phyloP scores from a whole-genome alignment of 257 asterid species.

The Thymus mandschuricus region DNA sequence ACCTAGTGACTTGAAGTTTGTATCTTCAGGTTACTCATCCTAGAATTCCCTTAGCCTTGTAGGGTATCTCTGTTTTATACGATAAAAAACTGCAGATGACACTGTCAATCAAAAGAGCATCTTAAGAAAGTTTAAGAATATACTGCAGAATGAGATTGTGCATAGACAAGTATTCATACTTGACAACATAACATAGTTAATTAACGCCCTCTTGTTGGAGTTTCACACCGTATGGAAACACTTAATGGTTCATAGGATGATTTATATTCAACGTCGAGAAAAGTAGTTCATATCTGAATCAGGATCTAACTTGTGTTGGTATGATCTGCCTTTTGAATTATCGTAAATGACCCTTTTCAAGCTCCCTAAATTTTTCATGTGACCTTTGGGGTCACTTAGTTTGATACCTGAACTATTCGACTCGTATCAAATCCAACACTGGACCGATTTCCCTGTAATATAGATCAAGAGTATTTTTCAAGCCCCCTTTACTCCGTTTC shows the following conservation, averaged over 20 bases:
- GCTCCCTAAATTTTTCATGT: neutral
- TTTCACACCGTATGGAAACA: neutral
- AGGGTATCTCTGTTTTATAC: neutral
- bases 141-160: neutral
- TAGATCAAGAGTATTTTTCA: no score
- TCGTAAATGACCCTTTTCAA: neutral
- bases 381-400: no score
- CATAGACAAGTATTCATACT: neutral
- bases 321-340: neutral
- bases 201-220: neutral
- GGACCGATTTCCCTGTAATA: no score
- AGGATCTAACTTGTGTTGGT: neutral
- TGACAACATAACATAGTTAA: neutral
- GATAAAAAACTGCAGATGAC: neutral
- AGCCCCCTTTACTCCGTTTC: no score
- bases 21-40: neutral
- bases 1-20: neutral
- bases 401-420: neutral
- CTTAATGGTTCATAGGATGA: neutral
- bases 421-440: neutral
- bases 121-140: neutral
- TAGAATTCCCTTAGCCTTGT: neutral
- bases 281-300: constrained; percentile 1
- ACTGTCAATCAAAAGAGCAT: neutral
- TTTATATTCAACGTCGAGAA: neutral